Evolutionary conservation across 2,329 filamentous ascomycete species (phyloP), one percentile per base, ranked within the genome.

Genomic region (Colletotrichum sidae): DNA sequence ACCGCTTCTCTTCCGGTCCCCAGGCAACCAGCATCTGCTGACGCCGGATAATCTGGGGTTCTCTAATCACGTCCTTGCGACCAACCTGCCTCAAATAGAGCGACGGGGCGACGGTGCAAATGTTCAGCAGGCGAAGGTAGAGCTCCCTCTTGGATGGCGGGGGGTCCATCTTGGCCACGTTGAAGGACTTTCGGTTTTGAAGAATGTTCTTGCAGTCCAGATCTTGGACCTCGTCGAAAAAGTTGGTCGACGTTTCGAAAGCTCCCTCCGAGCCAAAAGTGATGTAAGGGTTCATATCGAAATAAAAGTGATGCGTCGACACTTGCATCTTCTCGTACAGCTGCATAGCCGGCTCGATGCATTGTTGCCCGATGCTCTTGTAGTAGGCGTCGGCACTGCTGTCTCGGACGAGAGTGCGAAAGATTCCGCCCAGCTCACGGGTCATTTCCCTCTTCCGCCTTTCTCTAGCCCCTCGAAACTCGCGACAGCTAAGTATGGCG

Each of bases 21-120:
- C 76, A 81, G 4, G 76, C 79, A 12, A 81, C 77, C 13, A 80
- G 68, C 65, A 79, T 71, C 59, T 75, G 74, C 67, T 81, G 79
- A 67, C 74, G 77, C 34, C 74, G 72, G n/a, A 80, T 71, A 8
- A 78, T 62, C 8, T 67, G 70, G 0, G 77, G 74, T 53, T 76
- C 74, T 61, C 74, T 74, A 60, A 79, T 73, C 3, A 70, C 67
- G 60, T 77, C 72, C 9, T 72, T 72, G 60, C 72, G 75, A 9
- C 77, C 76, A 11, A 78, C 72, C 59, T 76, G 73, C 9, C 75
- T 73, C 70, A 79, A 76, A 65, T 74, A 75, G 12, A 81, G 70
- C 10, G 76, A 76, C 3, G 79, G 79, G 1, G 67, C 67, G 4
- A 78, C 68, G 0, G 77, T 77, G 41, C 75, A 77, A 3, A 81